Evolutionary conservation across 805 yeast species (phyloP).

Genomic region (Barnettozyma populi): DNA sequence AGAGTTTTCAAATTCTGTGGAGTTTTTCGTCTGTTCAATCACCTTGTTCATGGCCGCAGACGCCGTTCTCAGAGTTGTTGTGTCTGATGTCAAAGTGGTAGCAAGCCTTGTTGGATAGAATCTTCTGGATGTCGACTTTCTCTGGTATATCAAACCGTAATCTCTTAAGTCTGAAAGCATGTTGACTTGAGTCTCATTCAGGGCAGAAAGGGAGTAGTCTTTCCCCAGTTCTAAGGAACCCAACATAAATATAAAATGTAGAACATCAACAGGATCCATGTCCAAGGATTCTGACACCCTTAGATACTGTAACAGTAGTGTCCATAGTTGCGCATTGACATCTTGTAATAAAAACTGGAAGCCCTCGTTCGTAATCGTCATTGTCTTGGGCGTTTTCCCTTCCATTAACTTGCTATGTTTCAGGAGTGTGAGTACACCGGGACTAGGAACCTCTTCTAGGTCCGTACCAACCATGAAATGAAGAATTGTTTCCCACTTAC

Average conservation of each 20-base stretch:
- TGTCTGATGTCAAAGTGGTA: constrained; percentile 82
- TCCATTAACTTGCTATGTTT: constrained; percentile 87
- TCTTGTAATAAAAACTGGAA: constrained; percentile 93
- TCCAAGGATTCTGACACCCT: constrained; percentile 76
- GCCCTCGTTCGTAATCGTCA: constrained; percentile 83
- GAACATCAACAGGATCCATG: constrained; percentile 94
- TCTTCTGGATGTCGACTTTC: constrained; percentile 47
- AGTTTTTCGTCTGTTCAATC: constrained; percentile 32
- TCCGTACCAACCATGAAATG: constrained; percentile 98
- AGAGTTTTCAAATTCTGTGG: constrained; percentile 24
- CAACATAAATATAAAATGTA: constrained; percentile 87
- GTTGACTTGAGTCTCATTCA: constrained; percentile 74
- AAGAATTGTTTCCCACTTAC: constrained; percentile 90
- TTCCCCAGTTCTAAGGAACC: constrained; percentile 91
- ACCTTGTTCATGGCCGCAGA: constrained; percentile 72
- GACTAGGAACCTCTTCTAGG: constrained; percentile 59
- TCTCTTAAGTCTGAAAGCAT: constrained; percentile 89
- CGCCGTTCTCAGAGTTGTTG: constrained; percentile 64
- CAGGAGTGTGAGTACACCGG: constrained; percentile 73
- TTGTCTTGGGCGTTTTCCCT: constrained; percentile 36
- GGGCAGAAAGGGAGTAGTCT: constrained; percentile 65
- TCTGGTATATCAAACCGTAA: constrained; percentile 81
- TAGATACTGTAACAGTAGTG: constrained; percentile 78
- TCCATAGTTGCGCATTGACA: constrained; percentile 92
- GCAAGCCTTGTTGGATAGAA: constrained; percentile 92